Evolutionary conservation across 225 moss, liverwort and hornwort species (phyloP), one percentile per base, ranked within the genome.

Genomic region (Pseudisothecium myosuroides): DNA sequence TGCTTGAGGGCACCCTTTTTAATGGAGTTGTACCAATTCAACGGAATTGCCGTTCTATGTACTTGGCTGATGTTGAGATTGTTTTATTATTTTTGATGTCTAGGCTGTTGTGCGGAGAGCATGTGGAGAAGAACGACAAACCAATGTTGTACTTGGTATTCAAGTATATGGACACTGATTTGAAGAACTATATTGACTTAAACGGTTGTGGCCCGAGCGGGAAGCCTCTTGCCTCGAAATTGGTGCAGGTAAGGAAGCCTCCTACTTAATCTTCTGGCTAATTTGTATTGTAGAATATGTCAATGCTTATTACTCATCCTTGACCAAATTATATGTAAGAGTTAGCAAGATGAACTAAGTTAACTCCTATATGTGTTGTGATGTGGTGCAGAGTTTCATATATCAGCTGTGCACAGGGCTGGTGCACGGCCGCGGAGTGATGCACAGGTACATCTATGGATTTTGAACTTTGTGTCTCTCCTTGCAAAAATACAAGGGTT

Each of bases 101-200:
- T 65, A 94, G 94, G 88, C 80, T 94, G 58, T 78, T 92, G 27
- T 90, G 90, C 39, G 92, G 92, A 73, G 94, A 94, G 88, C 94
- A 94, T 21, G 94, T 94, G 50, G 92, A 92, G 92, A 91, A 90
- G 64, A 85, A 92, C 24, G 50, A 87, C 45, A 88, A 94, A 64
- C 94, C 92, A 50, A 92, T 94, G 94, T 62, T 94, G 49, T 94
- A 94, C 67, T 78, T 94, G 88, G 92, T 94, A 41, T 94, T 94
- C 74, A 91, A 94, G 82, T 94, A 94, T 63, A 92, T 92, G 94
- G 94, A 94, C 88, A 94, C 94, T 26, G 92, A 94, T 62, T 79
- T 94, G 59, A 94, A 94, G 62, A 89, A 94, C 32, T 94, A 92
- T n/a, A 94, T 94, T 27, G 94, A 94, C 56, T 84, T 85, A 17